Evolutionary conservation across 73 alveolate genomes (phyloP).

Genomic region (Paramecium biaurelia): DNA sequence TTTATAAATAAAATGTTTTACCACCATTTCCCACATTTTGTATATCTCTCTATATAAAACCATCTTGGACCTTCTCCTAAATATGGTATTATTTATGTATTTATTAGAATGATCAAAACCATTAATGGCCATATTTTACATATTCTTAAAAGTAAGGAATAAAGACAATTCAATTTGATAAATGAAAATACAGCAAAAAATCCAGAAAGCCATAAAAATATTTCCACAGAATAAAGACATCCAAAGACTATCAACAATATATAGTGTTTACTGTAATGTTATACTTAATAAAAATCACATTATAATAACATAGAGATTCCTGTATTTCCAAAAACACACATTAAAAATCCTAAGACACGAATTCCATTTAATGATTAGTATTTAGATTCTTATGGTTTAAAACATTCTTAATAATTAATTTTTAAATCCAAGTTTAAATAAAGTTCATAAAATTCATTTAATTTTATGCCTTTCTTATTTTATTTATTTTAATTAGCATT

Average conservation of each 20-base stretch:
- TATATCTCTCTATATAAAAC: constrained; percentile 29
- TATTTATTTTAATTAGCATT: neutral
- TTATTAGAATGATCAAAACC: neutral
- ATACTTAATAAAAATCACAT: neutral
- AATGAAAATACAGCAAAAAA: constrained; percentile 21
- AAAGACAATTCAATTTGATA: neutral
- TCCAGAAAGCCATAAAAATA: constrained; percentile 41
- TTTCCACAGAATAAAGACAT: constrained; percentile 6
- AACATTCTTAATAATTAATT: neutral
- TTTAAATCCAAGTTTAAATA: neutral
- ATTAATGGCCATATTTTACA: neutral
- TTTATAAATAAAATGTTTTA: neutral
- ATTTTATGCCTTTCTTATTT: neutral
- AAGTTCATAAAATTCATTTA: neutral
- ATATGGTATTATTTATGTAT: neutral
- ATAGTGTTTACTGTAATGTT: neutral
- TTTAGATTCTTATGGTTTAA: neutral
- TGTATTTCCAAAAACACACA: constrained; percentile 1
- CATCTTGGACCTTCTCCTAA: constrained; percentile 43
- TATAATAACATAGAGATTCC: neutral
- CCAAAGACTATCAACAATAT: neutral
- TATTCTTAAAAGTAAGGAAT: neutral
- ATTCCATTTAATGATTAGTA: neutral
- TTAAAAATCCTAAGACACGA: neutral
- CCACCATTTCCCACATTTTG: constrained; percentile 31